Evolutionary conservation across 345 rosid species (phyloP), one percentile per base, ranked within the genome.

Genomic region (Acer saccharum): DNA sequence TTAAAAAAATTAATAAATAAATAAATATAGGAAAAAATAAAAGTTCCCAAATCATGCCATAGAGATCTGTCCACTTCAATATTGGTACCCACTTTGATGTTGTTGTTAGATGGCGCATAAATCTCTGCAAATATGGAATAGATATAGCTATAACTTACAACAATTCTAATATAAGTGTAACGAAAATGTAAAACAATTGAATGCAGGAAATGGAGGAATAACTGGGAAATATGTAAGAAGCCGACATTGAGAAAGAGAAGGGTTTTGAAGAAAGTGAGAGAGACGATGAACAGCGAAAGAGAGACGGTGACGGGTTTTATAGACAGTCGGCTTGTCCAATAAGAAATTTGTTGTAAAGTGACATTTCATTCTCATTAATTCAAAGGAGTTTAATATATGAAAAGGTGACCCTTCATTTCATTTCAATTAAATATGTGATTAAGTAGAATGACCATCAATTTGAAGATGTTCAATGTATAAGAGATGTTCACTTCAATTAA

Each of bases 61-160:
- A 97, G 97, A 85, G 97, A 90, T 55, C 98, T 95, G 61, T 95
- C 97, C 25, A 95, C 97, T 85, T 87, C 98, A 69, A 95, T 79
- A 81, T 82, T 92, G 76, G 85, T 81, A 48, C 98, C 98, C 64
- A 92, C 98, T 84, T 93, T 95, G 81, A 95, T 93, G 78, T 92
- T 98, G 77, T 93, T 95, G 54, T 94, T 90, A 68, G 96, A 69
- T 69, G 86, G 78, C 18, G 97, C 90, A 69, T 82, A 82, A 75
- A 92, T 79, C 76, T 87, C 98, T 93, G 89, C 72, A 80, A 81
- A 10, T 23, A 66, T 3, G 57, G 25, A 39, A 73, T 13, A 67
- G 0, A 27, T 10, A 65, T 5, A 29, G 35, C 23, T 27, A 39
- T 35, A 32, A 43, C 41, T 60, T 6, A 41, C 32, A 4, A 13